A percentile compares a stretch with the other conserved stretches of the same genome.
Conservation (phyloP, 805 yeast species). For the Saccharomyces paradoxus region DNA sequence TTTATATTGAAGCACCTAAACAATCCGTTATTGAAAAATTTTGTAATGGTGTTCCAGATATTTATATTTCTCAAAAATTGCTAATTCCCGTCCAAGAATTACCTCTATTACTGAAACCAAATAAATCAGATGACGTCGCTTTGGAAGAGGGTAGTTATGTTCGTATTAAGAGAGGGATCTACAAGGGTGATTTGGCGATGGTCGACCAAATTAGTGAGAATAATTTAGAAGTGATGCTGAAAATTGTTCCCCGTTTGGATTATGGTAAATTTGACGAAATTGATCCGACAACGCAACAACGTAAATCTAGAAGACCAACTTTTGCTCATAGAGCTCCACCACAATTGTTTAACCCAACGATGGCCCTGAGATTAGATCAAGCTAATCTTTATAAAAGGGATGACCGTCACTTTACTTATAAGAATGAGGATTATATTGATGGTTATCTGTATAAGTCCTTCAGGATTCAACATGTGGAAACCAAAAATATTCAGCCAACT, state of each 20-base stretch:
- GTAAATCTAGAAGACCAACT: constrained; percentile 43
- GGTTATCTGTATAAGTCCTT: constrained; percentile 85
- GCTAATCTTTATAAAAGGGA: constrained; percentile 62
- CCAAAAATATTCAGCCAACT: constrained; percentile 75
- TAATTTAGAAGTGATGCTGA: constrained; percentile 90
- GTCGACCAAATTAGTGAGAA: constrained; percentile 91
- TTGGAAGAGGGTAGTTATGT: constrained; percentile 89
- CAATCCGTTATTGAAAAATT: constrained; percentile 88
- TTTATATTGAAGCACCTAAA: constrained; percentile 89
- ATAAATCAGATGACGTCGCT: constrained; percentile 78
- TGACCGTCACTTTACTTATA: constrained; percentile 59
- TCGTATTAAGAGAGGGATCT: constrained; percentile 81
- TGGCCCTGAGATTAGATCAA: constrained; percentile 79
- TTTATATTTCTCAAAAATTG: constrained; percentile 64
- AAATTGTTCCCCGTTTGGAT: constrained; percentile 87
- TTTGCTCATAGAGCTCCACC: constrained; percentile 74
- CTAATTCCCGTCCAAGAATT: constrained; percentile 93
- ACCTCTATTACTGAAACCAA: constrained; percentile 86
- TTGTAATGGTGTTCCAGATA: constrained; percentile 80
- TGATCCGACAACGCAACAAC: constrained; percentile 44
- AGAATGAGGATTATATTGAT: constrained; percentile 80
- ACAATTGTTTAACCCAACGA: constrained; percentile 77
- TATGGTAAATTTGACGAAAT: constrained; percentile 61
- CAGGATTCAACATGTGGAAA: constrained; percentile 70
- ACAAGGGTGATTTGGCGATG: constrained; percentile 85